Percentiles rank a stretch among this genome's conserved stretches.
Conservation (phyloP, 495 filamentous ascomycete genomes). For the Penicilliopsis zonata region DNA sequence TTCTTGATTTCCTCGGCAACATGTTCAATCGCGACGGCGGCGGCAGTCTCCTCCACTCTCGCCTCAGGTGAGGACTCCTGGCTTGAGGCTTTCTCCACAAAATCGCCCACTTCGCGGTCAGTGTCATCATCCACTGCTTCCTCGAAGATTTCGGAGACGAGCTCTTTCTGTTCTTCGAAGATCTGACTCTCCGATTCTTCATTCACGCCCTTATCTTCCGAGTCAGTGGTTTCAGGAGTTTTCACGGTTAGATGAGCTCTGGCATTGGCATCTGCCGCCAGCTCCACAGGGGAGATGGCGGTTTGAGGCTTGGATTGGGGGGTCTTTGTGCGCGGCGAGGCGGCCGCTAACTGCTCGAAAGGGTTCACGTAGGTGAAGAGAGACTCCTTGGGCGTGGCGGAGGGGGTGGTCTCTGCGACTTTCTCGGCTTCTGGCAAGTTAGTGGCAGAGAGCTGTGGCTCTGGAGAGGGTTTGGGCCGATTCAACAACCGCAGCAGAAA, state of each 20-base stretch:
- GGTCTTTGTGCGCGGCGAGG: slow-evolving; percentile 48
- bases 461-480: slow-evolving; percentile 35
- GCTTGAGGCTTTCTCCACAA: slow-evolving; percentile 38
- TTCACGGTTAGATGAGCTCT: slow-evolving; percentile 7
- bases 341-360: slow-evolving; percentile 63
- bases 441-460: neutral
- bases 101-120: slow-evolving; percentile 58
- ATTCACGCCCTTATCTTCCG: slow-evolving; percentile 3
- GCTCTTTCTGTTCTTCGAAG: slow-evolving; percentile 39
- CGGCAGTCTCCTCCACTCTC: slow-evolving; percentile 10
- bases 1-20: slow-evolving; percentile 18
- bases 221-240: slow-evolving; percentile 2
- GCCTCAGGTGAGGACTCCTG: no score
- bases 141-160: slow-evolving; percentile 58
- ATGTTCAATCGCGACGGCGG: slow-evolving; percentile 20
- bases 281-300: slow-evolving; percentile 23
- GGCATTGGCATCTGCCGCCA: slow-evolving; percentile 12
- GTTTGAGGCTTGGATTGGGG: slow-evolving; percentile 28
- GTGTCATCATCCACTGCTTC: slow-evolving; percentile 55
- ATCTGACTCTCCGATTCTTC: slow-evolving; percentile 14
- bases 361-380: slow-evolving; percentile 73
- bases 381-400: slow-evolving; percentile 20
- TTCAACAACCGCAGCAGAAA: slow-evolving; percentile 54
- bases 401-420: neutral
- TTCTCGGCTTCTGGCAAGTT: neutral